Base-by-base conservation (phyloP, 164 flowering plant genomes). In the Stephania cephalantha region DNA sequence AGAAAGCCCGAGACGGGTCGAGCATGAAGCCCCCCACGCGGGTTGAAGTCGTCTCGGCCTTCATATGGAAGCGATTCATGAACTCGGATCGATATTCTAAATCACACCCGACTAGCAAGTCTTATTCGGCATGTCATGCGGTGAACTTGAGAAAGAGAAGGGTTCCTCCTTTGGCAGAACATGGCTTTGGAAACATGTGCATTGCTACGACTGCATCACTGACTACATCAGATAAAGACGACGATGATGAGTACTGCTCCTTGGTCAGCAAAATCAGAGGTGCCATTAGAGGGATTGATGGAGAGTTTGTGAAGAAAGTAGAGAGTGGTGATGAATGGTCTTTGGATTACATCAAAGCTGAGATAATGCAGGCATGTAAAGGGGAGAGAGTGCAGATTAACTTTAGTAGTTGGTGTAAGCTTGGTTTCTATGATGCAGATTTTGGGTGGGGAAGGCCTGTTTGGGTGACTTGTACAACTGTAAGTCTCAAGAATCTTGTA, bases 381-480 rank as follows among this genome's bases (percentile, higher is more conserved):
- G 73, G 17, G 11, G 73, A 70, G 53, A 10, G 22, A 29, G 58
- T 35, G 15, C 10, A 25, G 50, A 15, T 74, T 22, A 31, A 22
- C n/a, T 44, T 74, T 20, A 64, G 45, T 8, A 74, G 76, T 50
- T 74, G 76, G 76, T 74, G 70, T 9, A 74, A n/a, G 64, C 48
- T 74, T 25, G 13, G 29, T 50, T 46, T 74, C 0, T 67, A 74
- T 65, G 76, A 73, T 1, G 2, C 31, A 55, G 76, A 73, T 73
- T 65, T 73, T 65, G 76, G 76, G 9, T 74, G 76, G 76, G 76
- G 76, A 46, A 84, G 70, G 77, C 86, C 90, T 1, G 46, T 46
- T 2, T 87, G 90, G 87, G 75, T 76, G 18, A 68, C 72, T 25
- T 42, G 66, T 9, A 48, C 76, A 8, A 71, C 44, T 5, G 20